Evolutionary conservation across 495 filamentous ascomycete species (phyloP), one percentile per base, ranked within the genome.

Genomic region (Amphirosellinia nigrospora): DNA sequence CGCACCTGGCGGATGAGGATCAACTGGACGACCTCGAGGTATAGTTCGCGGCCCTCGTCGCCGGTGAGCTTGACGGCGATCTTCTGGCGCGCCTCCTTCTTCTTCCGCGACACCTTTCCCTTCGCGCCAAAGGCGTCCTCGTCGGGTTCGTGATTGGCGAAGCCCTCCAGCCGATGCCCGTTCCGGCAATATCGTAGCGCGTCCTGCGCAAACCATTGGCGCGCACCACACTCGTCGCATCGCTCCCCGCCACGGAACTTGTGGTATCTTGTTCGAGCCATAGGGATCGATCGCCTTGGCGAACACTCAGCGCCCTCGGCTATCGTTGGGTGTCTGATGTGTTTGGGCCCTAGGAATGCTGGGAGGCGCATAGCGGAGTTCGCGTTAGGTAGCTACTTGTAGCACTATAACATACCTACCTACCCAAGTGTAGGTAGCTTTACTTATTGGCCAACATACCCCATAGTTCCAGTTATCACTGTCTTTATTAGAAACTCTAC

Each of bases 11-110:
- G 79, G 23, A 82, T 61, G 39, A 82, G 65, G 36, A 99, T 88
- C n/a, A 98, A 80, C 79, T 98, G 96, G 64, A 93, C 89, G 73
- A 86, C 90, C 77, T 95, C 90, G 45, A 99, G 81, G 79, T 90
- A 97, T n/a, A 97, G 85, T 70, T 91, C 87, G 64, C 86, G 85
- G 32, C 90, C 94, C 50, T 88, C 81, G 58, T 83, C 82, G 62
- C 93, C 94, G 10, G 80, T 77, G 62, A 89, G 73, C 80, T 88
- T 80, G 88, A 88, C 87, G 52, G 83, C 84, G 64, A 85, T 85
- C 68, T 86, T 88, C 73, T 84, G 79, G 41, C 87, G 82, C 60
- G 82, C 80, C 67, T 85, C 89, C 69, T 85, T 78, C 65, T 82
- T 74, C 52, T 72, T 75, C 36, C 78, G 75, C n/a, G 76, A 66